Evolutionary conservation across 1,139 yeast genomes (phyloP).

Genomic region (Eremothecium cymbalariae): DNA sequence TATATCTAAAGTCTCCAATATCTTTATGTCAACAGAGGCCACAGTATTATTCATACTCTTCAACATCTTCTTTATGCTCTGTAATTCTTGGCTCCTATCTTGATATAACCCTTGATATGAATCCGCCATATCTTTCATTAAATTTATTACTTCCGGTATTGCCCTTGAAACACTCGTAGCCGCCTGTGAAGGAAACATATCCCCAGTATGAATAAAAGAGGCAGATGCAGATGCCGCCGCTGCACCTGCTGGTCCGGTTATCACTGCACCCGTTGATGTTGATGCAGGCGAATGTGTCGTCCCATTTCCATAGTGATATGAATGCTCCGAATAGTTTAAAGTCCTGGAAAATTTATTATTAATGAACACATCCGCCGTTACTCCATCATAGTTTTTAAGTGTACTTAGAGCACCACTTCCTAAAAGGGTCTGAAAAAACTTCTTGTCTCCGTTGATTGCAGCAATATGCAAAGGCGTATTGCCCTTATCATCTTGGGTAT

Average conservation of each 20-base stretch:
- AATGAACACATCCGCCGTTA: constrained; percentile 61
- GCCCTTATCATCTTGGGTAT: constrained; percentile 75
- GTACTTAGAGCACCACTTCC: constrained; percentile 67
- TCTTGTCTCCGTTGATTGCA: constrained; percentile 64
- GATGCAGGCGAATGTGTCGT: constrained; percentile 6
- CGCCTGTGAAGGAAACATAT: constrained; percentile 28
- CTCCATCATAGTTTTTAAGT: constrained; percentile 61
- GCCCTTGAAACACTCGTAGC: constrained; percentile 27
- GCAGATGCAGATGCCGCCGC: constrained; percentile 16
- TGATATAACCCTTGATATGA: constrained; percentile 35
- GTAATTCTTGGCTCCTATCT: constrained; percentile 18
- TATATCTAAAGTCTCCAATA: constrained; percentile 36
- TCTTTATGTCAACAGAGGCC: constrained; percentile 16
- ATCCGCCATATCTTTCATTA: constrained; percentile 44
- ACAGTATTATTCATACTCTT: constrained; percentile 20
- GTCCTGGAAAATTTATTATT: constrained; percentile 22
- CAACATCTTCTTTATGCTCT: constrained; percentile 19
- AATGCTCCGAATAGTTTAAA: constrained; percentile 2
- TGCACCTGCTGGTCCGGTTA: constrained; percentile 3
- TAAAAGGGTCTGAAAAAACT: constrained; percentile 64
- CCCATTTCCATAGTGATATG: constrained; percentile 6
- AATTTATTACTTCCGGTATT: constrained; percentile 24
- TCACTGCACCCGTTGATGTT: constrained; percentile 10
- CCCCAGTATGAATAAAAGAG: constrained; percentile 10
- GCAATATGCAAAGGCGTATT: constrained; percentile 84